A percentile compares a stretch with the other conserved stretches of the same genome.
Evolutionary conservation across 225 moss, liverwort and hornwort species (phyloP).

Genomic region (Pseudisothecium myosuroides): DNA sequence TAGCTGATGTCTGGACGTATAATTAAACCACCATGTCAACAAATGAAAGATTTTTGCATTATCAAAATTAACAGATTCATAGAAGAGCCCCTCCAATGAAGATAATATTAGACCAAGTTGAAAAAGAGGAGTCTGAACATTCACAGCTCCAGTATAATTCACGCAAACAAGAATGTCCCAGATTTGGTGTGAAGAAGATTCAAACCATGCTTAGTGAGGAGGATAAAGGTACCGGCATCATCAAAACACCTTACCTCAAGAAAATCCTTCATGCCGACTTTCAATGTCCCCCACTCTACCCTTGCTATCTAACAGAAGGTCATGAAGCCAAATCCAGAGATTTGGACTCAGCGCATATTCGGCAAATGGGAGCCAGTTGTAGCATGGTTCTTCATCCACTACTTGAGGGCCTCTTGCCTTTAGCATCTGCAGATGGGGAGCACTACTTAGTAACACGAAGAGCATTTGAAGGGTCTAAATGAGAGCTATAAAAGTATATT

Average conservation of each 20-base stretch:
- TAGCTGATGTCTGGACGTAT: slow-evolving; percentile 6
- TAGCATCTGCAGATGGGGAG: slow-evolving; percentile 16
- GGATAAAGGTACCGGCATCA: not conserved
- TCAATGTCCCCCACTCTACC: slow-evolving; percentile 16
- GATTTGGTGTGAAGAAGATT: not conserved
- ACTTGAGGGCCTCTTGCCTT: not conserved
- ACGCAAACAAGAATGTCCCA: not conserved
- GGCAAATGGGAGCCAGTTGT: slow-evolving; percentile 38
- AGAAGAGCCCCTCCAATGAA: not conserved
- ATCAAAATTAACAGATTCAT: not conserved
- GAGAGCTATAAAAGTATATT: not conserved
- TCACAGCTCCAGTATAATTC: not conserved
- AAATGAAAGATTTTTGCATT: not conserved
- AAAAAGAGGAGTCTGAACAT: not conserved
- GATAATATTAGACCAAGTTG: not conserved
- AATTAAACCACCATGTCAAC: not conserved
- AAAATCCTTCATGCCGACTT: slow-evolving; percentile 1
- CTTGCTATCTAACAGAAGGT: slow-evolving; percentile 26
- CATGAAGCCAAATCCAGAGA: slow-evolving; percentile 36
- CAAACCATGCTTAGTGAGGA: not conserved
- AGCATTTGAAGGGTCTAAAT: not conserved
- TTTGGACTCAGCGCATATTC: slow-evolving; percentile 33
- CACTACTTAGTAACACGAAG: not conserved
- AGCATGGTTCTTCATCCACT: slow-evolving; percentile 9
- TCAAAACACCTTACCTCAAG: slow-evolving; percentile 16